A percentile compares a stretch with the other conserved stretches of the same genome.
Conservation (phyloP, 352 stramenopile genomes). For the Phytophthora boehmeriae region DNA sequence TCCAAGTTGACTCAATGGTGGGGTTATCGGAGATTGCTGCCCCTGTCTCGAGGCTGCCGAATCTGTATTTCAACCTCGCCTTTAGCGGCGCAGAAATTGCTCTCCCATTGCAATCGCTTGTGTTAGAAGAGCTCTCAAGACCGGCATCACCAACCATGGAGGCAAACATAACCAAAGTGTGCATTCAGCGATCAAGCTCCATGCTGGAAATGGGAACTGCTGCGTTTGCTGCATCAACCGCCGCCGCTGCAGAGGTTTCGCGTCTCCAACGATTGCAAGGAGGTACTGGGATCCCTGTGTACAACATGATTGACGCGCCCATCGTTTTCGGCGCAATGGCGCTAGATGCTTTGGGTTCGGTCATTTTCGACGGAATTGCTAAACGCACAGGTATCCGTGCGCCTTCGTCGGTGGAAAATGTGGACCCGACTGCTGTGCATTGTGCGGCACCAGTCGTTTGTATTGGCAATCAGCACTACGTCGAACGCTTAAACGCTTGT, state of each 20-base stretch:
- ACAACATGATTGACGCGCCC: conserved; percentile 71
- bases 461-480: conserved; percentile 48
- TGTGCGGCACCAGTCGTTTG: conserved; percentile 25
- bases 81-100: conserved; percentile 33
- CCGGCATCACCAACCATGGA: conserved; percentile 8
- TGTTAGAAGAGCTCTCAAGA: conserved; percentile 37
- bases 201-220: conserved; percentile 61
- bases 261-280: conserved; percentile 61
- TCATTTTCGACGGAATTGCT: conserved; percentile 48
- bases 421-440: background rate
- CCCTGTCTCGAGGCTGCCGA: conserved; percentile 28
- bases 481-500: conserved; percentile 48
- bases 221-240: conserved; percentile 47
- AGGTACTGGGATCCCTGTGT: conserved; percentile 52
- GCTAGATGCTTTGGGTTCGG: conserved; percentile 43
- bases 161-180: conserved; percentile 33
- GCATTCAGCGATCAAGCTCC: conserved; percentile 58
- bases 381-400: conserved; percentile 41
- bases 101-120: conserved; percentile 53
- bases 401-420: background rate
- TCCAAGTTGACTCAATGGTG: conserved; percentile 48
- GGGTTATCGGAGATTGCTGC: conserved; percentile 50
- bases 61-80: conserved; percentile 54
- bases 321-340: conserved; percentile 71
- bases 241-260: conserved; percentile 43